Conservation (phyloP, 768 basidiomycete genomes). For the Hygrocybe punicea region DNA sequence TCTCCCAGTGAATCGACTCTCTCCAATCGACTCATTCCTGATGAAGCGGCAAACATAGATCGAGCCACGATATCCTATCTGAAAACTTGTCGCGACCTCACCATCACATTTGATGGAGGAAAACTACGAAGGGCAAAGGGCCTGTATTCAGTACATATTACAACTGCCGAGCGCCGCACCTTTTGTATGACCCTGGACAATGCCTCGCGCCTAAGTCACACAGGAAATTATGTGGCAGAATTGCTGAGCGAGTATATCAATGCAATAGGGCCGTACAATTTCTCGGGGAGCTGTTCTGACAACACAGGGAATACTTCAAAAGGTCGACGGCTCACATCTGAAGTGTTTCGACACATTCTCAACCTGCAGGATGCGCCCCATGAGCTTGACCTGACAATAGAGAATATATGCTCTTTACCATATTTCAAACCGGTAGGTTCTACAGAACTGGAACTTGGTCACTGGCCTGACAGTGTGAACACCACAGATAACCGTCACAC, state of each 20-base stretch:
- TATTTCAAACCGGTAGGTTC: constrained; percentile 10
- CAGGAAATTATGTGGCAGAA: constrained; percentile 8
- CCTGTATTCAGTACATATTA: constrained; percentile 8
- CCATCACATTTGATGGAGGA: constrained; percentile 12
- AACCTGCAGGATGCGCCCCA: constrained; percentile 9
- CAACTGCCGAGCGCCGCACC: constrained; percentile 3
- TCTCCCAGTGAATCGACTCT: constrained; percentile 3
- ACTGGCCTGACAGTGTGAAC: neutral
- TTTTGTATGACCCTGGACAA: constrained; percentile 11
- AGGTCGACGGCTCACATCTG: constrained; percentile 8
- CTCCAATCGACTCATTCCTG: constrained; percentile 6
- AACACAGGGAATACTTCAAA: constrained; percentile 20
- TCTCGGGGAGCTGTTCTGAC: constrained; percentile 19
- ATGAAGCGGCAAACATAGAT: constrained; percentile 5
- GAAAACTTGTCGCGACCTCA: neutral
- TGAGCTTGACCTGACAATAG: neutral
- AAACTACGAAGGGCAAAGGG: constrained; percentile 4
- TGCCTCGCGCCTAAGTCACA: constrained; percentile 13
- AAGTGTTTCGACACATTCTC: constrained; percentile 5
- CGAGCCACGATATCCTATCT: neutral
- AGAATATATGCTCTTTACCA: constrained; percentile 4
- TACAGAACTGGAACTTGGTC: neutral
- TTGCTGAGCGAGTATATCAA: constrained; percentile 14
- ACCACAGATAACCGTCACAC: neutral
- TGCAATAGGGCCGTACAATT: constrained; percentile 14